Evolutionary conservation across 129 eudicot genomes (phyloP).

Genomic region (Gnaphalium uliginosum): DNA sequence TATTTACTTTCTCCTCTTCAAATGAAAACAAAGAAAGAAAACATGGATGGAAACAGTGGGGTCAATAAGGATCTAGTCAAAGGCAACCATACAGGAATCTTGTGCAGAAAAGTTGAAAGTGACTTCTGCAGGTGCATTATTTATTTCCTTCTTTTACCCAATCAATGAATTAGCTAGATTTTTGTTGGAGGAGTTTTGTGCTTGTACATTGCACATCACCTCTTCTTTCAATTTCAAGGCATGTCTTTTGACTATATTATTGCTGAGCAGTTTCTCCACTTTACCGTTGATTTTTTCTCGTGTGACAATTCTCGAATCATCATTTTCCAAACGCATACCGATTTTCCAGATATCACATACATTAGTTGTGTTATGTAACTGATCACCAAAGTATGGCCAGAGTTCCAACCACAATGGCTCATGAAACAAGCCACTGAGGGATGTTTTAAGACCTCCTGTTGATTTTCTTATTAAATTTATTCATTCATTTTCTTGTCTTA

Average conservation of each 20-base stretch:
- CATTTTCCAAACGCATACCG: constrained; percentile 44
- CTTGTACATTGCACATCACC: not conserved
- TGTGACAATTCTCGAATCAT: constrained; percentile 43
- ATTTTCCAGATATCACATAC: constrained; percentile 53
- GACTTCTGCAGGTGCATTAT: not conserved
- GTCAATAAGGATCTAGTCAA: not conserved
- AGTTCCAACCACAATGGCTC: constrained; percentile 80
- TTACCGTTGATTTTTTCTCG: constrained; percentile 43
- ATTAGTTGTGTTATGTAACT: constrained; percentile 45
- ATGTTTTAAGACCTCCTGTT: constrained; percentile 50
- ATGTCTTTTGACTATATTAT: constrained; percentile 30
- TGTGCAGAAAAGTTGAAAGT: not conserved
- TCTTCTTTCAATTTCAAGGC: constrained; percentile 39
- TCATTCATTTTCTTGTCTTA: not conserved
- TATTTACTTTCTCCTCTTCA: not conserved
- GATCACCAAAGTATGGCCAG: constrained; percentile 81
- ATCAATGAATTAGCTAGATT: constrained; percentile 36
- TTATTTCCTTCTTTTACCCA: constrained; percentile 41
- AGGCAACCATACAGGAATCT: not conserved
- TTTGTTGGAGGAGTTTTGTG: constrained; percentile 39
- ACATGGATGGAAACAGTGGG: not conserved
- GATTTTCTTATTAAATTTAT: constrained; percentile 1
- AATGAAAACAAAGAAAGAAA: too few relatives aligned
- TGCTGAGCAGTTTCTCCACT: constrained; percentile 43
- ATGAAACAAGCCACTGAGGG: constrained; percentile 61